phyloP scores from a whole-genome alignment of 2,329 filamentous ascomycete genomes.

The Ambrosiella cleistominuta region DNA sequence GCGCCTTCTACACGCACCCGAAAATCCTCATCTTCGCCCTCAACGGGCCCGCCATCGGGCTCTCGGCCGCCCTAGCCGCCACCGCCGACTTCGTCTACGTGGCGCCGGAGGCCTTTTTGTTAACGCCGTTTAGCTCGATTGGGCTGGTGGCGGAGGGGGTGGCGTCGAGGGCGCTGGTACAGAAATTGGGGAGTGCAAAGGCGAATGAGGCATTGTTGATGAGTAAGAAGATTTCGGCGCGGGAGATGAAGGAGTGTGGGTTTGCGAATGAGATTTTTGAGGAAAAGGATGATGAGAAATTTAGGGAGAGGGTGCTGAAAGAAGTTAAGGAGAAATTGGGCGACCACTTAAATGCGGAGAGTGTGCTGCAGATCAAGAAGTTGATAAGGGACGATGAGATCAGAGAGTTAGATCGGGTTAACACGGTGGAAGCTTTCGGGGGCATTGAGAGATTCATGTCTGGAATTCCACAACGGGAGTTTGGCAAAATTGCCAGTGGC shows the following conservation, averaged over 20 bases:
- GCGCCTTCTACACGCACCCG: conserved; percentile 80
- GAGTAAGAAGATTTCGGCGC: conserved; percentile 56
- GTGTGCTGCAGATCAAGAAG: conserved; percentile 68
- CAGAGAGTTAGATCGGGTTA: conserved; percentile 57
- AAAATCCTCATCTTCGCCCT: conserved; percentile 85
- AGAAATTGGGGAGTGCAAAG: conserved; percentile 59
- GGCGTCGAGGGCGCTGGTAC: conserved; percentile 59
- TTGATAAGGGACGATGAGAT: conserved; percentile 58
- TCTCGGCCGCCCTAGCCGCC: conserved; percentile 66
- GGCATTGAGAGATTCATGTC: conserved; percentile 65
- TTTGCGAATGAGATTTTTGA: conserved; percentile 75
- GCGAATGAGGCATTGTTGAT: conserved; percentile 90
- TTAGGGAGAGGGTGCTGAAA: conserved; percentile 50
- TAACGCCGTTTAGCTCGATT: conserved; percentile 80
- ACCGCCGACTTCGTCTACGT: conserved; percentile 89
- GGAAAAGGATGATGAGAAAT: conserved; percentile 45
- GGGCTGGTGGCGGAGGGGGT: conserved; percentile 83
- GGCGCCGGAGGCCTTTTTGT: conserved; percentile 61
- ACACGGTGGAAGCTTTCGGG: conserved; percentile 68
- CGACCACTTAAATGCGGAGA: conserved; percentile 60
- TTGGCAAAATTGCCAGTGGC: conserved; percentile 64
- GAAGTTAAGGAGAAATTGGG: conserved; percentile 74
- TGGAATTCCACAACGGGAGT: conserved; percentile 77
- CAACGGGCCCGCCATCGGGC: conserved; percentile 79
- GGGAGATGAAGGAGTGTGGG: conserved; percentile 57